Evolutionary conservation across 352 stramenopile genomes (phyloP).

Genomic region (Blastocystis hominis): DNA sequence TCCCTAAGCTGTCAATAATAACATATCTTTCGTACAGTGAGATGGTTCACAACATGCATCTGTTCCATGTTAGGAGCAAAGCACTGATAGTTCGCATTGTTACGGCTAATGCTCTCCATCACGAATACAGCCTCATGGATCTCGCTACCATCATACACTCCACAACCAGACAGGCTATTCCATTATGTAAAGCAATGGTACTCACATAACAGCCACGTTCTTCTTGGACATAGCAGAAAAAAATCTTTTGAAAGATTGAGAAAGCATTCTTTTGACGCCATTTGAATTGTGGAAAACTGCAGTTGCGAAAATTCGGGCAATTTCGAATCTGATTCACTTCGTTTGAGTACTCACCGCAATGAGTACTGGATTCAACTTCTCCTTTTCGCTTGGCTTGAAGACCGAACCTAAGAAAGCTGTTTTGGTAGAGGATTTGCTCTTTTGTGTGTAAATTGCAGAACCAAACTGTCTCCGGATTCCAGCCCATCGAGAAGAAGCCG

Average conservation of each 20-base stretch:
- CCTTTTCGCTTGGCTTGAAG: slow-evolving; percentile 11
- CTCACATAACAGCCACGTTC: slow-evolving; percentile 7
- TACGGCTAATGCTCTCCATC: slow-evolving; percentile 61
- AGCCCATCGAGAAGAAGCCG: neutral
- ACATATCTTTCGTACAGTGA: slow-evolving; percentile 42
- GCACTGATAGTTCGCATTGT: slow-evolving; percentile 57
- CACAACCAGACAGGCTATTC: slow-evolving; percentile 59
- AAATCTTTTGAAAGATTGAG: neutral
- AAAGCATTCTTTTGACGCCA: neutral
- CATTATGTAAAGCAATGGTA: neutral
- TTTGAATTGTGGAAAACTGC: neutral
- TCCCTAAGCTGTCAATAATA: slow-evolving; percentile 26
- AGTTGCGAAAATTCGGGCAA: neutral
- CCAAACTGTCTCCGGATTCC: neutral
- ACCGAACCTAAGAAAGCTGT: neutral
- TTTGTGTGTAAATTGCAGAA: neutral
- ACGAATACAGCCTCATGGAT: slow-evolving; percentile 61
- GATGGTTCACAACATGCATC: slow-evolving; percentile 64
- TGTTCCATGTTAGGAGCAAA: slow-evolving; percentile 63
- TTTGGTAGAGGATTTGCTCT: neutral
- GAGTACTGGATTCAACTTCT: neutral
- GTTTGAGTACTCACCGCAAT: neutral
- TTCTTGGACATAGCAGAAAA: neutral
- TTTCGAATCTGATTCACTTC: neutral
- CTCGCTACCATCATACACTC: slow-evolving; percentile 63